phyloP scores from a whole-genome alignment of 2,329 filamentous ascomycete genomes.

The Alternaria conjuncta region DNA sequence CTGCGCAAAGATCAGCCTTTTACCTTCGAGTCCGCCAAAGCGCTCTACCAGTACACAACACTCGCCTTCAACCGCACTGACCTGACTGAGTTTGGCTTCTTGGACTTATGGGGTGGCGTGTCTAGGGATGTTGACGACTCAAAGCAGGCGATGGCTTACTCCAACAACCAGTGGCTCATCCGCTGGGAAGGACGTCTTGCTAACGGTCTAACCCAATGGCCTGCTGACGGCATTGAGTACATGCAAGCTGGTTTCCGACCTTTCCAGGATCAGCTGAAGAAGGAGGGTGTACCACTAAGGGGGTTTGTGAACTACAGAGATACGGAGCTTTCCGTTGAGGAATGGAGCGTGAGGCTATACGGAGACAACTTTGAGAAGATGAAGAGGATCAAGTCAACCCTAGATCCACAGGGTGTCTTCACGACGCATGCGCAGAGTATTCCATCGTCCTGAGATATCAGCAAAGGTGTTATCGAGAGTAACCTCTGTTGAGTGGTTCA shows the following conservation, averaged over 20 bases:
- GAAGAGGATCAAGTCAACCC: slow-evolving; percentile 19
- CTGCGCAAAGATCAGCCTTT: slow-evolving; percentile 18
- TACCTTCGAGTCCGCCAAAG: slow-evolving; percentile 14
- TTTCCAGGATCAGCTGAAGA: slow-evolving; percentile 18
- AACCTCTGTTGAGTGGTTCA: neutral
- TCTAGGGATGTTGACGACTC: slow-evolving; percentile 18
- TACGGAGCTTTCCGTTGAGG: slow-evolving; percentile 15
- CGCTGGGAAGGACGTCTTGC: slow-evolving; percentile 24
- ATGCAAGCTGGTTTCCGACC: slow-evolving; percentile 24
- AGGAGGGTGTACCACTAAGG: slow-evolving; percentile 16
- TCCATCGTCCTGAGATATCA: neutral
- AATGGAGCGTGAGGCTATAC: slow-evolving; percentile 27
- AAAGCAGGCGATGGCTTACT: slow-evolving; percentile 21
- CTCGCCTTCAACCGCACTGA: slow-evolving; percentile 24
- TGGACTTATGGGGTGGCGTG: slow-evolving; percentile 29
- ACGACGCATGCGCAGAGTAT: slow-evolving; percentile 17
- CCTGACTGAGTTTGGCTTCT: slow-evolving; percentile 19
- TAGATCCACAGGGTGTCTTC: slow-evolving; percentile 20
- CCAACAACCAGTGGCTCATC: slow-evolving; percentile 30
- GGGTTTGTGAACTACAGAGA: slow-evolving; percentile 29
- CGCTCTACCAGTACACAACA: slow-evolving; percentile 12
- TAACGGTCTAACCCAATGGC: slow-evolving; percentile 14
- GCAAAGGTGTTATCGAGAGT: accelerated
- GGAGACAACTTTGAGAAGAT: slow-evolving; percentile 24
- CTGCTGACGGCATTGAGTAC: slow-evolving; percentile 22